Conservation (phyloP, 768 basidiomycete genomes). For the Lentinula detonsa region DNA sequence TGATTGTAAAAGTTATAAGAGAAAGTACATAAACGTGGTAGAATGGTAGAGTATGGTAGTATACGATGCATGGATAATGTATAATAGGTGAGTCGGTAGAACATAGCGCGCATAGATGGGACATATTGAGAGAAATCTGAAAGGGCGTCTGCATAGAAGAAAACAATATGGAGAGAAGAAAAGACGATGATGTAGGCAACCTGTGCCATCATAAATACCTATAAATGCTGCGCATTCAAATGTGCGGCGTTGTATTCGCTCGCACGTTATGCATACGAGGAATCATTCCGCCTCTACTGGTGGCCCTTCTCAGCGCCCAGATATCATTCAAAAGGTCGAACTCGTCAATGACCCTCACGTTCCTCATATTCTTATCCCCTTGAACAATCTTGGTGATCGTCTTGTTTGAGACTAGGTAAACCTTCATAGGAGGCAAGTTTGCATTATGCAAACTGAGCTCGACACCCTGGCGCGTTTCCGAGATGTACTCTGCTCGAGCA, state of each 20-base stretch:
- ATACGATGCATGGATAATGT: no score
- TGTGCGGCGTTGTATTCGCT: background rate
- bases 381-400: constrained; percentile 16
- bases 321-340: constrained; percentile 4
- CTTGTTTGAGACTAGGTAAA: constrained; percentile 22
- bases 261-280: background rate
- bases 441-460: constrained; percentile 18
- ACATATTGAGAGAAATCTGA: no score
- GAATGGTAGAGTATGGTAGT: no score
- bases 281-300: background rate
- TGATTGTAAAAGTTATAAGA: no score
- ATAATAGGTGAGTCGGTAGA: no score
- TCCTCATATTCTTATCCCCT: background rate
- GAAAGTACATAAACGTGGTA: no score
- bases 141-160: no score
- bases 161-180: no score
- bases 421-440: constrained; percentile 19
- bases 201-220: background rate
- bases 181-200: background rate
- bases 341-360: constrained; percentile 5
- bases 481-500: constrained; percentile 21
- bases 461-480: constrained; percentile 18
- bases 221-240: background rate
- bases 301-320: constrained; percentile 2
- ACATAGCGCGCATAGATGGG: no score